Evolutionary conservation across 31 red algal genomes (phyloP).

Genomic region (Odonthalia washingtoniensis): DNA sequence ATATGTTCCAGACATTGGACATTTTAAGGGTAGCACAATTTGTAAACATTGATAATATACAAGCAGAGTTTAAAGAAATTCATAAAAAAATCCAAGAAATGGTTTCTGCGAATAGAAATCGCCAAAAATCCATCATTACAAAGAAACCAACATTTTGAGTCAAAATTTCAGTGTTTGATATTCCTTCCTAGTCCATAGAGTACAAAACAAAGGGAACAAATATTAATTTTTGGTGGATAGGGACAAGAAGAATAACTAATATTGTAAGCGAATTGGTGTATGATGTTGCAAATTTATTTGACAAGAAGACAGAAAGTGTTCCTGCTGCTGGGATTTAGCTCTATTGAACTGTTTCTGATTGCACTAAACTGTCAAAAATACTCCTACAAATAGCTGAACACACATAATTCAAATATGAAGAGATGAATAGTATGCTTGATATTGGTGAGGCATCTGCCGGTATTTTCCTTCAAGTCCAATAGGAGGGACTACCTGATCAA

Average conservation of each 20-base stretch:
- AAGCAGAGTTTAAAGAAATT: constrained; percentile 15
- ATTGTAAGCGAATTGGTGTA: neutral
- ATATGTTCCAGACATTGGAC: neutral
- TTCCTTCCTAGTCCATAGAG: constrained; percentile 24
- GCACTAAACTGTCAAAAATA: constrained; percentile 9
- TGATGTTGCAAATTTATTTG: neutral
- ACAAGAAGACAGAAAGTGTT: neutral
- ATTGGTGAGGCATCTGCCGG: constrained; percentile 7
- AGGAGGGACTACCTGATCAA: constrained; percentile 35
- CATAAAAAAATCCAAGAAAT: neutral
- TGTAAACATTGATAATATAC: neutral
- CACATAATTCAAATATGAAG: constrained; percentile 22
- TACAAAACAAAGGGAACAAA: constrained; percentile 40
- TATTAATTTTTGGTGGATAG: constrained; percentile 30
- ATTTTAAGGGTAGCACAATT: neutral
- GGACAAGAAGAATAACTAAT: neutral
- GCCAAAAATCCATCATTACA: neutral
- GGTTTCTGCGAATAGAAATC: neutral
- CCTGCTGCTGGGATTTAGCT: neutral
- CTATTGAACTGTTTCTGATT: constrained; percentile 10
- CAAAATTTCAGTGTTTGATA: constrained; percentile 7
- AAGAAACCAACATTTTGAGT: constrained; percentile 22
- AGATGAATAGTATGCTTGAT: constrained; percentile 8
- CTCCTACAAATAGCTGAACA: constrained; percentile 13
- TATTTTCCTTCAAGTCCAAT: constrained; percentile 33